These are phyloP conservation scores for Cercospora zeae-maydis DNA, from an alignment of 2,329 filamentous ascomycete species.

Conservation along the genomic window DNA sequence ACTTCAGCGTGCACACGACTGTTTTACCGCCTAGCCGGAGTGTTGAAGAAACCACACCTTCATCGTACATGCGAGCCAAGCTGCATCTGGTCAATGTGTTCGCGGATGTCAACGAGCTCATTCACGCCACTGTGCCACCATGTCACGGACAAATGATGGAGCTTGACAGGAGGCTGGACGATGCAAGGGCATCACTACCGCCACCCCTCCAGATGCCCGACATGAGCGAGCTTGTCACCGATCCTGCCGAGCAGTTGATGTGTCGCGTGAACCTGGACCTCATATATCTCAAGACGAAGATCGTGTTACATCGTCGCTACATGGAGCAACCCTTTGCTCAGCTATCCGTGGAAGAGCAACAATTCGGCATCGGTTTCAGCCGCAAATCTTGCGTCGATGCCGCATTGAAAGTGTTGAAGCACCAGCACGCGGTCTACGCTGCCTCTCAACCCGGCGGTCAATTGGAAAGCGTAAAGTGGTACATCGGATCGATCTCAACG, in stretches of 20 bases:
- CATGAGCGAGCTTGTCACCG: conserved; percentile 45
- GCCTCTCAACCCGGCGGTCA: conserved; percentile 47
- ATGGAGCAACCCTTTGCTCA: conserved; percentile 38
- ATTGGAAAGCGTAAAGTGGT: conserved; percentile 46
- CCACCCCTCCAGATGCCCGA: conserved; percentile 38
- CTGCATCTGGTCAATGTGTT: conserved; percentile 37
- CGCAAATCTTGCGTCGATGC: conserved; percentile 47
- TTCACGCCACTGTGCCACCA: conserved; percentile 38
- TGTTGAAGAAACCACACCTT: conserved; percentile 35
- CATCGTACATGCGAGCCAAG: conserved; percentile 39
- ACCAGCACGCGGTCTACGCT: conserved; percentile 50
- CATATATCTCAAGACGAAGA: conserved; percentile 50
- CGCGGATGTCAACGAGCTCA: conserved; percentile 40
- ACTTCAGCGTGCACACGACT: conserved; percentile 39
- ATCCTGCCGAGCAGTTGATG: conserved; percentile 52
- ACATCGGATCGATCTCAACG: conserved; percentile 44
- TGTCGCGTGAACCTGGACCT: conserved; percentile 51
- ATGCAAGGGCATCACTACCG: conserved; percentile 37
- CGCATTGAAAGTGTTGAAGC: conserved; percentile 48
- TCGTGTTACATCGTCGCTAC: conserved; percentile 54
- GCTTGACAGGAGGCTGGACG: conserved; percentile 38
- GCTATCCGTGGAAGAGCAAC: conserved; percentile 35
- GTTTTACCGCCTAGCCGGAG: conserved; percentile 39
- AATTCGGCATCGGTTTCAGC: conserved; percentile 30
- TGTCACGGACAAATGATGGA: conserved; percentile 39